Conservation (phyloP, 2,329 filamentous ascomycete genomes). For the Cladosporium sp. region DNA sequence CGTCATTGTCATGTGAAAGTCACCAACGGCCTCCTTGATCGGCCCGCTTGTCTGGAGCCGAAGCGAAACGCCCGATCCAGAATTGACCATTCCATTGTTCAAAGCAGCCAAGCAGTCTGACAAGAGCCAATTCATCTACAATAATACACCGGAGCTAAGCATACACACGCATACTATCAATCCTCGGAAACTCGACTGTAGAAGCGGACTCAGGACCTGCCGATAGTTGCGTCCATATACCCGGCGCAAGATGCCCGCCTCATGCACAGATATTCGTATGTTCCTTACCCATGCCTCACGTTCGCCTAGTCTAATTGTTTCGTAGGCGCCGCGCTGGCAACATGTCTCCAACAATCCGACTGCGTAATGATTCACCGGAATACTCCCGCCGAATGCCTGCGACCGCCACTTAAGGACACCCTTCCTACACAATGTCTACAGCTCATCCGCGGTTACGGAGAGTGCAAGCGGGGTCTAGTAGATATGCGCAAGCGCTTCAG, state of each 20-base stretch:
- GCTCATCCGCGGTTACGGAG: slow-evolving; percentile 84
- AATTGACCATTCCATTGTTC: neutral
- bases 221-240: neutral
- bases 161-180: neutral
- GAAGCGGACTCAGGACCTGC: neutral
- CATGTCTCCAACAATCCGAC: slow-evolving; percentile 93
- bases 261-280: slow-evolving; percentile 90
- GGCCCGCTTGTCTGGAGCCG: slow-evolving; percentile 5
- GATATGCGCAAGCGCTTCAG: slow-evolving; percentile 99
- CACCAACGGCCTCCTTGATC: neutral
- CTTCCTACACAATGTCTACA: slow-evolving; percentile 88
- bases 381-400: slow-evolving; percentile 81
- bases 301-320: neutral
- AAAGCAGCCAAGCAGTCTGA: neutral
- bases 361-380: slow-evolving; percentile 93
- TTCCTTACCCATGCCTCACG: slow-evolving; percentile 17
- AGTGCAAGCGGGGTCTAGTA: slow-evolving; percentile 93
- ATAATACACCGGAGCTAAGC: too few species aligned
- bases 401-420: slow-evolving; percentile 72
- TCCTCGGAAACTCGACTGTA: neutral
- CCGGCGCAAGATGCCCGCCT: slow-evolving; percentile 12
- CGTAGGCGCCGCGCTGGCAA: slow-evolving; percentile 80
- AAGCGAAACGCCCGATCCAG: neutral
- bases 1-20: slow-evolving; percentile 16
- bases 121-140: too few species aligned